These are phyloP conservation scores for Colletotrichum cuscutae DNA, from an alignment of 2,329 filamentous ascomycete genomes.

Conservation along the genomic window DNA sequence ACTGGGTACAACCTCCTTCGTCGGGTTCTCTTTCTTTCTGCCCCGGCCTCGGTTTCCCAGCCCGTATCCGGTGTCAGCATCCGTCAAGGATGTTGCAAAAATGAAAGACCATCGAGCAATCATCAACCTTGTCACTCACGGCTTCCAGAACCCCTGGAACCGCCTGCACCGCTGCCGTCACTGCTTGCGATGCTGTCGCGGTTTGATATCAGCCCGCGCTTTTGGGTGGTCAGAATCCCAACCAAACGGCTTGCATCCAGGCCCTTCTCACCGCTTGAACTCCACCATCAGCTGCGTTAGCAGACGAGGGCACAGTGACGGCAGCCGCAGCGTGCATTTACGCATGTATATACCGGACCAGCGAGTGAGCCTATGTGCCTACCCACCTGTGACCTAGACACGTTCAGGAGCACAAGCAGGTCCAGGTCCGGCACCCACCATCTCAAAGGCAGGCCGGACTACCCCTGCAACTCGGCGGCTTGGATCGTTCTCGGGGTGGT, in stretches of 20 bases:
- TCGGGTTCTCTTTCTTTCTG: background rate
- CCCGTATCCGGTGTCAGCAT: constrained; percentile 17
- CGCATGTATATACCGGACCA: constrained; percentile 14
- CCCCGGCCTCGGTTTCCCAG: background rate
- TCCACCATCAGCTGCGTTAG: constrained; percentile 25
- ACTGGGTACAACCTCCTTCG: background rate
- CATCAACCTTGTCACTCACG: background rate
- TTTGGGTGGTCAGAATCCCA: constrained; percentile 25
- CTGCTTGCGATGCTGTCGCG: constrained; percentile 7
- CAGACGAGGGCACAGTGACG: constrained; percentile 28
- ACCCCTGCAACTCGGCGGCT: constrained; percentile 24
- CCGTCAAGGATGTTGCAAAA: background rate
- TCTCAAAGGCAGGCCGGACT: constrained; percentile 14
- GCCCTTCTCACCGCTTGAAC: constrained; percentile 31
- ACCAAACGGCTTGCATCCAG: constrained; percentile 35
- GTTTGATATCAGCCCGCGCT: constrained; percentile 24
- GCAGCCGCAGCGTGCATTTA: constrained; percentile 33
- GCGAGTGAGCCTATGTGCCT: background rate
- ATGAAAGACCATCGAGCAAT: background rate
- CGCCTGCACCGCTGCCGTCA: background rate
- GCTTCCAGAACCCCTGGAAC: constrained; percentile 14
- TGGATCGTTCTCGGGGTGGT: constrained; percentile 18
- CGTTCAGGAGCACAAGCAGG: constrained; percentile 14
- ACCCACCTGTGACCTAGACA: background rate
- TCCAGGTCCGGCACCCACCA: constrained; percentile 11